These are phyloP conservation scores for Penicillium subrubescens DNA, from an alignment of 495 filamentous ascomycete species.

Conservation along the genomic window DNA sequence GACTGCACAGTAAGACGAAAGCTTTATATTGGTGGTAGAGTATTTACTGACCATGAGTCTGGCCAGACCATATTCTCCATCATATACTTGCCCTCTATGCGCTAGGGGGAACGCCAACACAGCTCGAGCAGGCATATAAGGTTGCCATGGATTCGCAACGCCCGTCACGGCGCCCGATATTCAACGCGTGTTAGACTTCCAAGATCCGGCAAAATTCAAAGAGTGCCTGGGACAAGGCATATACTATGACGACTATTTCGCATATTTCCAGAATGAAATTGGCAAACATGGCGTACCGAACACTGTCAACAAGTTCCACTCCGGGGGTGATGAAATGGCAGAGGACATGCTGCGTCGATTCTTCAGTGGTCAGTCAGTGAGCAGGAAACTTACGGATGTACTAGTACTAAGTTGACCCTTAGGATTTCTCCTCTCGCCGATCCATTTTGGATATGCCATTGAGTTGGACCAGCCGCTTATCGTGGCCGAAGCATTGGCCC, in stretches of 20 bases:
- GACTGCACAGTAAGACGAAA: conserved; percentile 19
- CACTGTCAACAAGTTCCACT: conserved; percentile 37
- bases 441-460: conserved; percentile 42
- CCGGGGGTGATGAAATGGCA: conserved; percentile 29
- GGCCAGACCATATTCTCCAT: conserved; percentile 40
- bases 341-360: conserved; percentile 35
- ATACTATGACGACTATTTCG: conserved; percentile 39
- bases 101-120: conserved; percentile 26
- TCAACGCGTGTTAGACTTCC: conserved; percentile 23
- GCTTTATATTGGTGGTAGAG: not conserved
- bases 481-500: conserved; percentile 40
- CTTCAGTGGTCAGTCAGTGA: conserved; percentile 27
- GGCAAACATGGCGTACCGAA: conserved; percentile 23
- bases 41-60: not conserved
- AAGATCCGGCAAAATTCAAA: conserved; percentile 28
- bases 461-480: conserved; percentile 42
- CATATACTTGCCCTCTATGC: conserved; percentile 30
- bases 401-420: not conserved
- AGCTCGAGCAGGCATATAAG: conserved; percentile 32
- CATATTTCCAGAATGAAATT: conserved; percentile 41
- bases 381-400: no score
- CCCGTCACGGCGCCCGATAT: conserved; percentile 23
- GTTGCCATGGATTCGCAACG: conserved; percentile 30
- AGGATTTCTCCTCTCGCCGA: conserved; percentile 39
- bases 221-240: conserved; percentile 18